phyloP scores from a whole-genome alignment of 2,329 filamentous ascomycete species.

The Arthroderma sp. region DNA sequence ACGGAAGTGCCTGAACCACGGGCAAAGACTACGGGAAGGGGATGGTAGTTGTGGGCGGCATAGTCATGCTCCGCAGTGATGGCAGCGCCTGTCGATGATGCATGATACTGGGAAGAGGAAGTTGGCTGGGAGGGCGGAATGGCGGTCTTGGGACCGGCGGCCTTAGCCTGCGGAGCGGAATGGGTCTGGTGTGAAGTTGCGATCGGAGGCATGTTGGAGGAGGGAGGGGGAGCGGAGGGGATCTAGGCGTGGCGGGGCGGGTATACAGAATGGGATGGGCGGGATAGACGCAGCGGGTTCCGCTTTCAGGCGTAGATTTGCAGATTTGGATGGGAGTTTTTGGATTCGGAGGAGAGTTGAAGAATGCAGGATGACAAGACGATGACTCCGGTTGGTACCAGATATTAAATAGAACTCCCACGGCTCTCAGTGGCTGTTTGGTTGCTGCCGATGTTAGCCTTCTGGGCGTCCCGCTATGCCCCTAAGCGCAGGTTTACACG shows the following conservation, averaged over 20 bases:
- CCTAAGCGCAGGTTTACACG: slow-evolving; percentile 6
- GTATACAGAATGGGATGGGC: too few species aligned
- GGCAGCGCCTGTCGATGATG: slow-evolving; percentile 63
- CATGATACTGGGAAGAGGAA: slow-evolving; percentile 42
- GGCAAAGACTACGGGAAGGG: slow-evolving; percentile 84
- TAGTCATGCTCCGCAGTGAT: slow-evolving; percentile 69
- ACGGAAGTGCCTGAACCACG: slow-evolving; percentile 73
- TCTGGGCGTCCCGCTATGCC: slow-evolving; percentile 8
- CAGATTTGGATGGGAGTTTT: too few species aligned
- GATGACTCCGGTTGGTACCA: too few species aligned
- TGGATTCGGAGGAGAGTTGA: too few species aligned
- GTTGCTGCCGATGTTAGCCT: slow-evolving; percentile 1
- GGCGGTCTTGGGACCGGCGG: not conserved
- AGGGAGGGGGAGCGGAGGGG: too few species aligned
- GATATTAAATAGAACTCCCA: not conserved
- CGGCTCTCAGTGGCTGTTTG: not conserved
- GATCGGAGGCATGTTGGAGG: slow-evolving; percentile 13
- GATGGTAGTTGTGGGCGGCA: slow-evolving; percentile 98
- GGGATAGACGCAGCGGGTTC: too few species aligned
- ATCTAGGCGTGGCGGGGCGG: too few species aligned
- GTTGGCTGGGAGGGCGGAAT: slow-evolving; percentile 1
- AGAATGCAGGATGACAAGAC: too few species aligned
- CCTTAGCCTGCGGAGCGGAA: not conserved
- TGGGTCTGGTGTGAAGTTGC: slow-evolving; percentile 8
- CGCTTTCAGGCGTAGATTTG: too few species aligned